phyloP scores from a whole-genome alignment of 345 rosid genomes.

The Brassica cretica region DNA sequence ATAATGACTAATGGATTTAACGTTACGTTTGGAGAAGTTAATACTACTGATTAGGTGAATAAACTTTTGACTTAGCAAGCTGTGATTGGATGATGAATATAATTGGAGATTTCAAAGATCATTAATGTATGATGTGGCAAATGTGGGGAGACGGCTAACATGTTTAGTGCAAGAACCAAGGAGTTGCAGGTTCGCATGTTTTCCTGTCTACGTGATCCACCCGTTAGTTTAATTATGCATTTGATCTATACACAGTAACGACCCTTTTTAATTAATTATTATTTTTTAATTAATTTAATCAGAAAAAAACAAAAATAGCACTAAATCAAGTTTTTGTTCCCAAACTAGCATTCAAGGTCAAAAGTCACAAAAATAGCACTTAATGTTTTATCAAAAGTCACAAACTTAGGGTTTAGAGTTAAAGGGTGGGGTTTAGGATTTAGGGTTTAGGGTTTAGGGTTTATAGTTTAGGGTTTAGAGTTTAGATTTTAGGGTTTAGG shows the following conservation, averaged over 20 bases:
- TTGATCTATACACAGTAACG: background rate
- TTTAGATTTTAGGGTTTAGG: no score
- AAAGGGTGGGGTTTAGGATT: no score
- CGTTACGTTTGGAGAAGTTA: background rate
- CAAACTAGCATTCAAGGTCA: no score
- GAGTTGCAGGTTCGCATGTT: slow-evolving; percentile 39
- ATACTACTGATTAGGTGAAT: slow-evolving; percentile 12
- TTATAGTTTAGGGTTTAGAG: no score
- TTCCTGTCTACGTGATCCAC: slow-evolving; percentile 33
- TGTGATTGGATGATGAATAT: slow-evolving; percentile 27
- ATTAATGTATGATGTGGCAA: slow-evolving; percentile 13
- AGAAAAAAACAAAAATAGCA: no score
- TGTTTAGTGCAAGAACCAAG: slow-evolving; percentile 22
- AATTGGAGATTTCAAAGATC: slow-evolving; percentile 13
- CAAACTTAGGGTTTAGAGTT: no score
- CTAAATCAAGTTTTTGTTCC: no score
- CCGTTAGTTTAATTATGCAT: background rate
- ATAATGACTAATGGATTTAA: slow-evolving; percentile 11
- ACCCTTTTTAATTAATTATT: background rate
- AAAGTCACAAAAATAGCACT: no score
- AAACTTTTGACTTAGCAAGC: background rate
- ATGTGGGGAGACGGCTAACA: slow-evolving; percentile 33
- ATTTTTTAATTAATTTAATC: no score
- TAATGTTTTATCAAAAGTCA: no score
- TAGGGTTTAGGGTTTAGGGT: no score